phyloP scores from a whole-genome alignment of 768 basidiomycete species.

The Tephrocybe sp. region DNA sequence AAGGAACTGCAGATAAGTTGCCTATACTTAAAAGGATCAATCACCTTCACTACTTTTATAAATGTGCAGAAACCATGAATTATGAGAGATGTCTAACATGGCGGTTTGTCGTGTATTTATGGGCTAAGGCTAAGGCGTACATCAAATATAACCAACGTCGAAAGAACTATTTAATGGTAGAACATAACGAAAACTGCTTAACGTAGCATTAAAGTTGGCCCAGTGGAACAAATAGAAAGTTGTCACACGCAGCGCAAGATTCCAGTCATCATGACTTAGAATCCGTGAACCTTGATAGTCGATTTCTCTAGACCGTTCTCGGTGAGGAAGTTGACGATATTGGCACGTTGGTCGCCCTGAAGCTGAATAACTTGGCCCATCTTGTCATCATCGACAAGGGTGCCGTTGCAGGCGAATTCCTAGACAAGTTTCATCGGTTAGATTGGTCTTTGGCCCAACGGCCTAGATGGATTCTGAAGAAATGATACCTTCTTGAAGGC shows the following conservation, averaged over 20 bases:
- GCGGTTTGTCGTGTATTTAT: conserved; percentile 13
- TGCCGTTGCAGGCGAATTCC: conserved; percentile 99
- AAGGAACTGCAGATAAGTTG: conserved; percentile 18
- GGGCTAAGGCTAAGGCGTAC: conserved; percentile 27
- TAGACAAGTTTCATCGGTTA: conserved; percentile 27
- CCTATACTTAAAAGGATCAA: conserved; percentile 6
- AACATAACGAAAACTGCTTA: conserved; percentile 3
- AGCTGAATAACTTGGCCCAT: conserved; percentile 97
- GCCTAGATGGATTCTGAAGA: conserved; percentile 2
- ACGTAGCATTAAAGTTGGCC: not conserved
- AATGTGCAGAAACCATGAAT: conserved; percentile 7
- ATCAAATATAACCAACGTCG: conserved; percentile 26
- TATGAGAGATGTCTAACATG: conserved; percentile 7
- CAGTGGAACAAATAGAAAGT: not conserved
- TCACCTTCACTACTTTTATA: conserved; percentile 15
- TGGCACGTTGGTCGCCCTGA: conserved; percentile 94
- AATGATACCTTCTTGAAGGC: conserved; percentile 91
- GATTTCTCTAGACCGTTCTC: conserved; percentile 77
- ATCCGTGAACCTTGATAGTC: conserved; percentile 87
- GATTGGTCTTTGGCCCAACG: not conserved
- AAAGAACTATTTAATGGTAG: conserved; percentile 20
- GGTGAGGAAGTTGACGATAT: conserved; percentile 86
- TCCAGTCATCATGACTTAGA: no score
- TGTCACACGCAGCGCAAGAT: conserved; percentile 10
- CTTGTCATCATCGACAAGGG: conserved; percentile 92